Percentiles rank a stretch among this genome's conserved stretches.
Evolutionary conservation across 2,329 filamentous ascomycete genomes (phyloP).

Genomic region (Cercospora beticola): DNA sequence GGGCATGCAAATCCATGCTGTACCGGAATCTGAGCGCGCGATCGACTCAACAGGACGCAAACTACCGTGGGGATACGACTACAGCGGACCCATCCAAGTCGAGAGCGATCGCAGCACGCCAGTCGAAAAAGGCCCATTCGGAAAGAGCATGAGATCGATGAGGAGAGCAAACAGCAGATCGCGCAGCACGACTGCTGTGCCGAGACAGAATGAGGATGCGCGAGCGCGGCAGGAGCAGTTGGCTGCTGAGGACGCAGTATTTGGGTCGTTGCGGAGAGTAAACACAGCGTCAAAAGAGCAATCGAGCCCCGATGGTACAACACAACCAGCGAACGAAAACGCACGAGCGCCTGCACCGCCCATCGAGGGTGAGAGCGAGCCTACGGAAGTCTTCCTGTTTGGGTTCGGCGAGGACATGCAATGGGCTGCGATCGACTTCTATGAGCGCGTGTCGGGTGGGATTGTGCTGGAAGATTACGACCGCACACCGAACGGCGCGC

Average conservation of each 20-base stretch:
- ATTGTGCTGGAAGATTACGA: constrained; percentile 91
- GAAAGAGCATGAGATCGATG: constrained; percentile 43
- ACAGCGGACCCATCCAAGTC: constrained; percentile 11
- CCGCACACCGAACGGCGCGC: constrained; percentile 72
- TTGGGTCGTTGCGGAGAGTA: constrained; percentile 36
- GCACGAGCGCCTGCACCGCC: constrained; percentile 25
- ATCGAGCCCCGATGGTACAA: constrained; percentile 31
- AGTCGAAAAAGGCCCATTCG: constrained; percentile 64
- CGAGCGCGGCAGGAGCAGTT: constrained; percentile 46
- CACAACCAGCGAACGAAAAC: constrained; percentile 26
- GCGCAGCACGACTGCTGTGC: constrained; percentile 55
- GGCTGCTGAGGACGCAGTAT: constrained; percentile 50
- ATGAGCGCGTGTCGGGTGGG: constrained; percentile 76
- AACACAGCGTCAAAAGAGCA: constrained; percentile 34
- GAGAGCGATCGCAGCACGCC: constrained; percentile 40
- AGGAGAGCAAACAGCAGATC: constrained; percentile 18
- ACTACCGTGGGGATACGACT: constrained; percentile 62
- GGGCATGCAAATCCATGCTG: constrained; percentile 65
- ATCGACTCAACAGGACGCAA: constrained; percentile 58
- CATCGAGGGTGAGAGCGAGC: constrained; percentile 42
- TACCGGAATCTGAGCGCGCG: constrained; percentile 62
- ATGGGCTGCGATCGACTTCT: constrained; percentile 87
- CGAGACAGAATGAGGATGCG: constrained; percentile 58
- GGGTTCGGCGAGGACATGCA: constrained; percentile 69
- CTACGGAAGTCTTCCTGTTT: constrained; percentile 79